phyloP scores from a whole-genome alignment of 1,284 basidiomycete species.

The Ceratobasidium sp. region DNA sequence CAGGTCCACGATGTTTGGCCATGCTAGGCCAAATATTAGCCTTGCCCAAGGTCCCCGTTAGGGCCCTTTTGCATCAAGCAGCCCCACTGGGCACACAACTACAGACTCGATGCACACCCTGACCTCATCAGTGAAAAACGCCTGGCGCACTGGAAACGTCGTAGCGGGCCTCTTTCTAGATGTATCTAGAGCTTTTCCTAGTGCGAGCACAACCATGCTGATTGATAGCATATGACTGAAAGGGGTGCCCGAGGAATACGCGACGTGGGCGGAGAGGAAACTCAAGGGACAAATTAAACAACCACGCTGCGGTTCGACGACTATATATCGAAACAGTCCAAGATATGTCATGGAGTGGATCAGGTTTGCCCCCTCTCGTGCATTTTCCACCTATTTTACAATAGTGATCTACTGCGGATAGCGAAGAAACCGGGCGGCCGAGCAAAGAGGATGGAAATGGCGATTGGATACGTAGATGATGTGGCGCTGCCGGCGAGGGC shows the following conservation, averaged over 20 bases:
- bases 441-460: neutral
- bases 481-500: conserved; percentile 29
- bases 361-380: conserved; percentile 58
- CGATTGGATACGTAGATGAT: conserved; percentile 46
- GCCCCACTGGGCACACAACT: too few species aligned
- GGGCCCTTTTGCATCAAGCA: too few species aligned
- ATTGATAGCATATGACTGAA: conserved; percentile 55
- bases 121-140: conserved; percentile 38
- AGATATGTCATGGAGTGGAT: conserved; percentile 54
- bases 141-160: conserved; percentile 47
- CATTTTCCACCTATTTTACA: conserved; percentile 27
- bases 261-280: conserved; percentile 49
- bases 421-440: neutral
- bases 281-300: conserved; percentile 48
- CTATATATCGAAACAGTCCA: conserved; percentile 48
- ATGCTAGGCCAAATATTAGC: too few species aligned
- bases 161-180: conserved; percentile 47
- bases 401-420: neutral
- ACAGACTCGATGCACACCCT: conserved; percentile 44
- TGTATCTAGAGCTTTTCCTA: conserved; percentile 55
- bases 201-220: conserved; percentile 52
- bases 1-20: too few species aligned
- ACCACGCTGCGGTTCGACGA: conserved; percentile 12
- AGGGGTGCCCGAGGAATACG: conserved; percentile 52
- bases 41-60: too few species aligned